Conservation (phyloP, 192 early-diverging fungal species). For the Umbelopsis ramanniana region DNA sequence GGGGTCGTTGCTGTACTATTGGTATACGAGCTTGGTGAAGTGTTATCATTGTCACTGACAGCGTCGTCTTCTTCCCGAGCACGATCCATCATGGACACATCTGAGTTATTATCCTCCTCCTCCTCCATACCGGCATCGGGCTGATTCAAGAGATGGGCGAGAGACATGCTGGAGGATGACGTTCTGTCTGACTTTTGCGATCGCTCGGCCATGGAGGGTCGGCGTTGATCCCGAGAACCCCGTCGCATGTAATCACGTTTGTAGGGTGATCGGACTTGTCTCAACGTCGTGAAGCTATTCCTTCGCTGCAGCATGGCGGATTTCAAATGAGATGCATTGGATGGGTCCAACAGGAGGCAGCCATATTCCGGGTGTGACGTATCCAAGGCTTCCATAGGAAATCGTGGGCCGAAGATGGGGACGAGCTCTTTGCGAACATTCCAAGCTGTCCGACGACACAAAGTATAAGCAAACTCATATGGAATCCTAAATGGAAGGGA, state of each 20-base stretch:
- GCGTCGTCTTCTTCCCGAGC: not conserved
- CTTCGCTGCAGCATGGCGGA: conserved; percentile 13
- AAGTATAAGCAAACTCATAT: conserved; percentile 42
- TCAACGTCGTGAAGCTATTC: conserved; percentile 29
- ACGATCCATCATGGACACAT: conserved; percentile 17
- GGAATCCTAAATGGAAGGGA: conserved; percentile 42
- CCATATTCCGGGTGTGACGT: conserved; percentile 41
- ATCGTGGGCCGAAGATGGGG: conserved; percentile 46
- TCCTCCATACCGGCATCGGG: not conserved
- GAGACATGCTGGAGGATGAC: conserved; percentile 28
- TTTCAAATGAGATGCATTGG: conserved; percentile 23
- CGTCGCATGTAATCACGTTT: conserved; percentile 21
- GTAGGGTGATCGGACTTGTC: conserved; percentile 25
- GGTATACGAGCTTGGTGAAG: conserved; percentile 17
- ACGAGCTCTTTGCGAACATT: conserved; percentile 43
- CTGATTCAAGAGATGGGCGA: conserved; percentile 28
- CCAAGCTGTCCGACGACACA: conserved; percentile 45
- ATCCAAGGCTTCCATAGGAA: conserved; percentile 33
- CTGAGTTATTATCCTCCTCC: conserved; percentile 6
- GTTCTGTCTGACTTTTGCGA: not conserved
- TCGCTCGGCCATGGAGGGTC: conserved; percentile 2
- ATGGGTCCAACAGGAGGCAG: conserved; percentile 35
- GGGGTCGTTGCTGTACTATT: conserved; percentile 20
- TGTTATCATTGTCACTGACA: conserved; percentile 10
- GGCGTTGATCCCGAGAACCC: conserved; percentile 10